phyloP scores from a whole-genome alignment of 2,329 filamentous ascomycete species.

The Exophiala mesophila region DNA sequence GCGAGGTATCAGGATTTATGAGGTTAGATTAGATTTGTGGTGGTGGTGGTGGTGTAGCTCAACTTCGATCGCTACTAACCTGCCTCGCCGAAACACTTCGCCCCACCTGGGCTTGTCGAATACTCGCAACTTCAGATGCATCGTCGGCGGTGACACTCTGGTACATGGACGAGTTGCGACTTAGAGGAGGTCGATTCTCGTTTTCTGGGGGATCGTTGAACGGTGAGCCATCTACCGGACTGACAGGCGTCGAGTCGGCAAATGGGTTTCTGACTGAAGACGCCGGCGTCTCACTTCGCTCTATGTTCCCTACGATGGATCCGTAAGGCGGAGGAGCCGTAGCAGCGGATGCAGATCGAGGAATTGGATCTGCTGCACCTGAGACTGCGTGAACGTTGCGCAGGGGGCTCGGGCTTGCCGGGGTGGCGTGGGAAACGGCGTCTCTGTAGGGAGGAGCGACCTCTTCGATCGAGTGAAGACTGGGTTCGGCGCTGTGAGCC shows the following conservation, averaged over 20 bases:
- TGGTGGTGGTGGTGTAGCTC: no score
- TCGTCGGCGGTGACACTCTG: conserved; percentile 18
- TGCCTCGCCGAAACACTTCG: conserved; percentile 21
- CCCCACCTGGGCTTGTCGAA: conserved; percentile 22
- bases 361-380: conserved; percentile 15
- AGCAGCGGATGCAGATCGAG: conserved; percentile 21
- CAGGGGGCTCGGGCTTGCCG: conserved; percentile 8
- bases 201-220: conserved; percentile 24
- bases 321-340: conserved; percentile 26
- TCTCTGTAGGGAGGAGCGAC: conserved; percentile 27
- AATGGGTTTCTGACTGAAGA: conserved; percentile 20
- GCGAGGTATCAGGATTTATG: no score
- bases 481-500: conserved; percentile 16
- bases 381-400: conserved; percentile 9
- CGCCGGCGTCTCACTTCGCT: conserved; percentile 4
- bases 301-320: conserved; percentile 8
- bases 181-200: conserved; percentile 10
- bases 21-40: not conserved
- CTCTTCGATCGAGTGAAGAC: conserved; percentile 26
- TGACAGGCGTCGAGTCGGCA: conserved; percentile 22
- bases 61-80: not conserved
- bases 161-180: conserved; percentile 22
- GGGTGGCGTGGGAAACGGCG: conserved; percentile 17
- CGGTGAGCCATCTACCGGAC: conserved; percentile 23
- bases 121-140: conserved; percentile 22